Base-by-base conservation (phyloP, 345 rosid genomes). In the Eucalyptus dawsonii region DNA sequence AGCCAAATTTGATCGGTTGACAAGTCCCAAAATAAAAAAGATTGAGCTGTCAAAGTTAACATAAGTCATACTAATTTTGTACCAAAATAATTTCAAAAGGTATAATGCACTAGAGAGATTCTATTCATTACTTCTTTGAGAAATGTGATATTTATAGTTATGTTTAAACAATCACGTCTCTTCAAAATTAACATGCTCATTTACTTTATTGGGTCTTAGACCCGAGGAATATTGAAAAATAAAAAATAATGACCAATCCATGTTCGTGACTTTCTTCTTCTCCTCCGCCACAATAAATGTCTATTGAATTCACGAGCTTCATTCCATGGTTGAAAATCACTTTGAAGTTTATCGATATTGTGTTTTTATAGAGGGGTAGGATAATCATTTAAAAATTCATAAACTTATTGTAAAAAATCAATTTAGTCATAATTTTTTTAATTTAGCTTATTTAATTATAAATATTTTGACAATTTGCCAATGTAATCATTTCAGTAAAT, bases 391-490 rank as follows among this genome's bases (percentile, higher is more conserved):
- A 67, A 16, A 67, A 67, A 67, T 2, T 8, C 42, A 31, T 67
- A 16, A 31, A 8, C 5, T 4, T 17, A 34, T 17, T 34, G 2
- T 37, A 34, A 22, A 11, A 37, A 17, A 22, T 40, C 2, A 34
- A 34, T 72, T 4, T 2, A 16, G 1, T 34, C 2, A 17, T 34
- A 19, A 10, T 3, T 1, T 37, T 72, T 72, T 72, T 1, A 37
- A 72, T 37, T 19, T 72, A 2, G 2, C 4, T 2, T 10, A 17
- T 37, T 19, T 34, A 72, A 5, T 37, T 2, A 11, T 19, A 72
- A 72, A 10, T 0, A 0, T 19, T 17, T 72, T 72, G 14, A 19
- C 1, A 10, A 72, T 37, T 19, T 72, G 2, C 0, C 4, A 10
- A 19, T 72, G 1, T 37, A 72, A 3, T 72, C 3, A 2, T 72